phyloP scores from a whole-genome alignment of 305 asterid genomes.

The Rubia peregrina region DNA sequence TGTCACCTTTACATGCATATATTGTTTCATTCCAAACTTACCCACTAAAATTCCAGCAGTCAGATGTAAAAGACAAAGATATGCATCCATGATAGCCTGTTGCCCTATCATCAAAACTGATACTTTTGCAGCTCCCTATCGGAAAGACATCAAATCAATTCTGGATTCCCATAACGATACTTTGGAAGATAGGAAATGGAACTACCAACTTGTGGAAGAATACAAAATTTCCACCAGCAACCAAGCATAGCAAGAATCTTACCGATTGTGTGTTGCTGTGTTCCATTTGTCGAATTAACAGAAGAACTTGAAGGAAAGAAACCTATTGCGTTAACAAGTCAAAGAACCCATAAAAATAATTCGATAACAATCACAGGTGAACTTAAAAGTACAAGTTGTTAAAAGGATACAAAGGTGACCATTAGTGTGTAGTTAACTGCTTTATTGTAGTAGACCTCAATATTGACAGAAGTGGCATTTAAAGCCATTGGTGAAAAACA shows the following conservation, averaged over 20 bases:
- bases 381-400: conserved; percentile 14
- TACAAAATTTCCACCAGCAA: background rate
- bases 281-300: conserved; percentile 96
- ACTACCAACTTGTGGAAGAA: background rate
- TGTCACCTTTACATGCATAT: background rate
- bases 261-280: conserved; percentile 97
- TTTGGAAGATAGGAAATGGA: background rate
- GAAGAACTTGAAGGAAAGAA: conserved; percentile 88
- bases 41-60: conserved; percentile 99
- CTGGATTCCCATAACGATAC: background rate
- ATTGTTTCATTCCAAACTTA: conserved; percentile 29
- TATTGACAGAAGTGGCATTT: conserved; percentile 87
- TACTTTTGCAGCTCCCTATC: conserved; percentile 97
- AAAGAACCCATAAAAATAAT: conserved; percentile 39
- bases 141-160: conserved; percentile 15
- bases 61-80: conserved; percentile 93
- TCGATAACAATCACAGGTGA: conserved; percentile 14
- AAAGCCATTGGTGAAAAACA: conserved; percentile 92
- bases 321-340: conserved; percentile 43
- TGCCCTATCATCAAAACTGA: conserved; percentile 96
- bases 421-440: conserved; percentile 95
- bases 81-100: conserved; percentile 98
- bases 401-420: conserved; percentile 99
- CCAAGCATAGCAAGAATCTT: conserved; percentile 25
- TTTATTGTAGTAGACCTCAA: conserved; percentile 88